phyloP scores from a whole-genome alignment of 352 stramenopile genomes.

The Pythium oligandrum region DNA sequence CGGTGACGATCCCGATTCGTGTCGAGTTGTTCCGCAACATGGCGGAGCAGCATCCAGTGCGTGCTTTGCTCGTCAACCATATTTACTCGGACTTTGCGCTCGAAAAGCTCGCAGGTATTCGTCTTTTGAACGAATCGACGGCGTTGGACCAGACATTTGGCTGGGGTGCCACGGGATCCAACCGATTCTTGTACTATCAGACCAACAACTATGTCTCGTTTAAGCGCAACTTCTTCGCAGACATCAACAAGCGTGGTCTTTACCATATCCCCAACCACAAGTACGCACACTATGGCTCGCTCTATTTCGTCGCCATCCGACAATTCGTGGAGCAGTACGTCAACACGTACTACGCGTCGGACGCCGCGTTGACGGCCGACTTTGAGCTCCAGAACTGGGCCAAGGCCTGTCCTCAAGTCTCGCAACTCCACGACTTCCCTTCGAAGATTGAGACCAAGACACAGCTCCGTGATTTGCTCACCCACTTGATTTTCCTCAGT shows the following conservation, averaged over 20 bases:
- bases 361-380: constrained; percentile 21
- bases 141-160: constrained; percentile 31
- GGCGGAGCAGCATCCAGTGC: constrained; percentile 24
- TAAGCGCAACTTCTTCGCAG: constrained; percentile 4
- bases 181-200: constrained; percentile 25
- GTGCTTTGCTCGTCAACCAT: constrained; percentile 35
- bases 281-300: constrained; percentile 5
- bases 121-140: constrained; percentile 22
- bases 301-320: constrained; percentile 15
- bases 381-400: constrained; percentile 47
- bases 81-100: constrained; percentile 31
- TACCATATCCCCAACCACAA: constrained; percentile 13
- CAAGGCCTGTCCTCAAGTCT: constrained; percentile 13
- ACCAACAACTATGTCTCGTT: constrained; percentile 8
- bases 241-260: constrained; percentile 10
- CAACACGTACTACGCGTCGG: constrained; percentile 24
- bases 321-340: constrained; percentile 34
- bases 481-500: constrained; percentile 34
- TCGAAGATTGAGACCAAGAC: constrained; percentile 10
- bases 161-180: constrained; percentile 27
- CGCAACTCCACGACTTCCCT: constrained; percentile 30
- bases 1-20: constrained; percentile 31
- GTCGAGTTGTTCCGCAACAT: constrained; percentile 36
- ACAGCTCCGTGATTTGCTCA: constrained; percentile 20
- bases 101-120: constrained; percentile 24